These are phyloP conservation scores for Didymellaceae sp. DNA, from an alignment of 2,329 filamentous ascomycete species.

Conservation along the genomic window DNA sequence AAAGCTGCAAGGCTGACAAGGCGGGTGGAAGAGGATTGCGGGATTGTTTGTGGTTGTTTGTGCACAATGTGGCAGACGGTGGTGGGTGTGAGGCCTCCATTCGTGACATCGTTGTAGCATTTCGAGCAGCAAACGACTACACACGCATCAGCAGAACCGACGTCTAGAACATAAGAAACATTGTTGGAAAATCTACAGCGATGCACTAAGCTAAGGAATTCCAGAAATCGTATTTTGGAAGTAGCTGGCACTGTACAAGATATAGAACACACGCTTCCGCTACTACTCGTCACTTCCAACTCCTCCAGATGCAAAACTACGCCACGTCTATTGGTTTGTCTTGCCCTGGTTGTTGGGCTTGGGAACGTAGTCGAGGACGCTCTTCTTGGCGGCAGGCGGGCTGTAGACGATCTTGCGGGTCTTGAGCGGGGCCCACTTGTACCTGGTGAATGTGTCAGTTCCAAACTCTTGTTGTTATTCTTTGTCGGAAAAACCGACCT, in stretches of 20 bases:
- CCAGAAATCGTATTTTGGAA: constrained; percentile 44
- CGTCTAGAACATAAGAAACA: constrained; percentile 9
- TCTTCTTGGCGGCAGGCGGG: constrained; percentile 62
- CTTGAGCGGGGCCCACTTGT: constrained; percentile 99
- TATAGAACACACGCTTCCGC: constrained; percentile 46
- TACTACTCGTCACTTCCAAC: constrained; percentile 29
- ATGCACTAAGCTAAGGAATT: constrained; percentile 37
- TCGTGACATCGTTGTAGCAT: too few species aligned
- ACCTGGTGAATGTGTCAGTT: constrained; percentile 56
- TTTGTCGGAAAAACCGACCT: constrained; percentile 58
- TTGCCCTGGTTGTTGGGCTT: constrained; percentile 41
- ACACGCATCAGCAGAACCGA: background rate
- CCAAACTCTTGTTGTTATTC: background rate
- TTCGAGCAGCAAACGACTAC: background rate
- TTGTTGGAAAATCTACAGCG: constrained; percentile 30
- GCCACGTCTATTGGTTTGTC: constrained; percentile 41
- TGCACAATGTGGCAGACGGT: too few species aligned
- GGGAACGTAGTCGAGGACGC: constrained; percentile 38
- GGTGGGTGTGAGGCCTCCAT: too few species aligned
- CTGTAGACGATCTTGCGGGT: constrained; percentile 91
- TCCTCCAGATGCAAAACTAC: constrained; percentile 26
- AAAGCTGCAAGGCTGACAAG: too few species aligned
- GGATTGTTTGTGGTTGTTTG: too few species aligned
- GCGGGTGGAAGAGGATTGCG: too few species aligned
- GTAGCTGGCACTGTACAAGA: constrained; percentile 49